Evolutionary conservation across 208 protist genomes (phyloP), one percentile per base, ranked within the genome.

Genomic region (Phytomonas sp.): DNA sequence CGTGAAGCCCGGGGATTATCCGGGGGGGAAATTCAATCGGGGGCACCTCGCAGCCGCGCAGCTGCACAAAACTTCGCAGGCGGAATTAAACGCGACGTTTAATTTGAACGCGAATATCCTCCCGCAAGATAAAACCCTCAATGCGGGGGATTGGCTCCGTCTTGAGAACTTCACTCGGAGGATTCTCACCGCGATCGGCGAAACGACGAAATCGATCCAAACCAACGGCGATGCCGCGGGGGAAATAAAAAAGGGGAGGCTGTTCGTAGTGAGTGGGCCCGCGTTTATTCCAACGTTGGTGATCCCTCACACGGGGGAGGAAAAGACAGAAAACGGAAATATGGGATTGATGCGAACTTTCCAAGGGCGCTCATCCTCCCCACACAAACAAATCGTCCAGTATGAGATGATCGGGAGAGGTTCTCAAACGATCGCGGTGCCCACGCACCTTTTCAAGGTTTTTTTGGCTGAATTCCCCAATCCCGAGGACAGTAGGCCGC

Each of bases 61-160:
- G 71, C 79, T 92, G 62, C 87, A 95, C 84, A 90, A 84, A 62
- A 23, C 52, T 36, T 78, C 78, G 26, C 77, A 89, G 61, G 71
- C 70, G n/a, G 85, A 92, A 66, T 79, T 95, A 78, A 75, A 90
- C 62, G 65, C 75, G 19, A 95, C 90, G 29, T 95, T 95, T 71
- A 92, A 92, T 71, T 87, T 95, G 81, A 93, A 81, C 69, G 86
- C 87, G 19, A 95, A 95, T 76, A 87, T 93, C 45, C 84, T 93
- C 12, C 90, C 90, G 63, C 90, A 95, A 75, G 87, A 93, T 73
- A 92, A 88, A 83, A 90, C 87, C 40, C 63, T 86, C 71, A 95
- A 95, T 73, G 86, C 84, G 32, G 59, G 84, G 66, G 90, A 95
- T 70, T 95, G 90, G 88, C 67, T 87, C 62, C 83, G 90, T 16